Evolutionary conservation across 257 asterid species (phyloP), one percentile per base, ranked within the genome.

Genomic region (Salvia hispanica): DNA sequence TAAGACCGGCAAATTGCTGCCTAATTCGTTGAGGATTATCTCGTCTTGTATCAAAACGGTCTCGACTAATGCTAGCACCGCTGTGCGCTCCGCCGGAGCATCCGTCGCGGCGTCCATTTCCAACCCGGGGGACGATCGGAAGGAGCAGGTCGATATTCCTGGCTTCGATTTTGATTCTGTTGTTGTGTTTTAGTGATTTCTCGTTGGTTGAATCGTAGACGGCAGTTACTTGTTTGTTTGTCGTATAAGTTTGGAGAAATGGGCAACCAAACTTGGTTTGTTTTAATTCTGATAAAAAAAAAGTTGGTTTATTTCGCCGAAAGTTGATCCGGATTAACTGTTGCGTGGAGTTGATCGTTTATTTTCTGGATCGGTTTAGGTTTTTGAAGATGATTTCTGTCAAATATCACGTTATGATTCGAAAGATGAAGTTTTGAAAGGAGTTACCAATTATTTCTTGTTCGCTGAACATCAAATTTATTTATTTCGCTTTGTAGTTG

Each of bases 31-130:
- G 72, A 82, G 88, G 46, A 85, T 88, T 31, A 84, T 85, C 6
- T 88, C 95, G 54, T 88, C 95, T 36, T 88, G 95, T 72, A 80
- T 88, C 64, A 85, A 56, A 68, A 83, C 85, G 45, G 92, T 85
- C 69, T 88, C 95, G 66, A 88, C 90, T 62, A 83, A 85, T 82
- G 95, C 95, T 64, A 78, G 82, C 86, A 88, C 88, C 64, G 95
- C 81, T 51, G 92, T 83, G 47, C 90, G 92, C 58, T 82, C 90
- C 25, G 91, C 91, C 42, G 82, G 91, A 48, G 91, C 91, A 1
- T 76, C 91, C 6, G 91, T 85, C 56, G 85, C 95, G 46, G 83
- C 92, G 57, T 81, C 95, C 56, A 75, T 88, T 75, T 83, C 88
- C 5, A 66, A 88, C 1, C 45, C 84, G 3, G 75, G 74, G 14